Base-by-base conservation (phyloP, 768 basidiomycete genomes). In the Lactarius sp. region DNA sequence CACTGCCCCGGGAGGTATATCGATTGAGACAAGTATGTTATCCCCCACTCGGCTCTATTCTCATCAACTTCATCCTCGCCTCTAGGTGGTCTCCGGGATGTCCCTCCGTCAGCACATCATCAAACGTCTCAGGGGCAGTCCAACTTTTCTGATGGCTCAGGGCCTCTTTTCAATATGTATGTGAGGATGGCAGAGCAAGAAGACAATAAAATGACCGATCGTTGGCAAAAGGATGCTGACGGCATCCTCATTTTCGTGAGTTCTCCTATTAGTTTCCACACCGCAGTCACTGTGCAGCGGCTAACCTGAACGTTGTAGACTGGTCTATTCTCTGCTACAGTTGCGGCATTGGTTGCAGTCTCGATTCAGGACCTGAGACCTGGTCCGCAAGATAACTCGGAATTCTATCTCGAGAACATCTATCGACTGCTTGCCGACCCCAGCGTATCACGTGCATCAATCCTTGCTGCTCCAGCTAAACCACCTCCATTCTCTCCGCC, bases 191-290 rank as follows among this genome's bases (percentile, higher is more conserved):
- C 27, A 27, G 27, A 27, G 27, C 27, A 27, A 27, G 27, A 27
- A 27, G 27, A 27, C 27, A 27, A 27, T 27, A 27, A 27, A 27
- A 27, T 27, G 27, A 27, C 27, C 27, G 27, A 27, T 27, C 27
- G 27, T 27, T 27, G 27, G 27, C 59, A 52, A 20, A 57, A 52
- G 2, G 57, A 64, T 6, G 39, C 46, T 2, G 9, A 64, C 16
- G 57, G 54, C 20, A 47, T 64, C 13, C 56, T 59, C 22, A 20
- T 59, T 14, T 64, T 53, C 27, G 62, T 64, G 16, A 2, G 62
- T 49, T 13, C 14, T 20, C n/a, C 27, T 27, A 27, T 27, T 27
- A 27, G 27, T 27, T 27, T 27, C 27, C 27, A 27, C 3, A 27
- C 27, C 27, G 27, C 27, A 27, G 27, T 27, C 27, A 27, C 2